Base-by-base conservation (phyloP, 2,329 filamentous ascomycete species). In the Microsporum ferrugineum region DNA sequence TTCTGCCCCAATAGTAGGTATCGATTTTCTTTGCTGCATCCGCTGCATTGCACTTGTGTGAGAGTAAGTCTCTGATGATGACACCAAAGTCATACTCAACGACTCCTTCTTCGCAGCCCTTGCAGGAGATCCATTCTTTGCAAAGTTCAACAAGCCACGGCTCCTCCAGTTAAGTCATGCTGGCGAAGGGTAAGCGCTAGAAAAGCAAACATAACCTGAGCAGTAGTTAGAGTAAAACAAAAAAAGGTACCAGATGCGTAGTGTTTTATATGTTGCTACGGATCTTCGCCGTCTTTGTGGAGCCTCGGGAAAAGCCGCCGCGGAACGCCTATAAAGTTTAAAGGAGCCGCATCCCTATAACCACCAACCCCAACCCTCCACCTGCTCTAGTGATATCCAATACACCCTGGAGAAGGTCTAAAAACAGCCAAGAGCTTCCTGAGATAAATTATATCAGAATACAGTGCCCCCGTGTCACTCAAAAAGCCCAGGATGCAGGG, bases 51-150 rank as follows among this genome's bases (percentile, higher is more conserved):
- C 7, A 8, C 7, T 39, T 12, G 36, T 39, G 5, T 39, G 2
- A 39, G 1, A 39, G 36, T 4, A 39, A 12, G 4, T 12, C 14
- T 31, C 41, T 31, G 10, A 61, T 55, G 29, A 61, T 61, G n/a
- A 34, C 10, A 4, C 39, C 41, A 10, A 61, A 7, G 17, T 59
- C 60, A 36, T 61, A 45, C 33, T 61, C 53, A 47, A 29, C 60
- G 8, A 45, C 14, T 31, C 55, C 60, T 34, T 59, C 29, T 7
- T 61, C 53, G 51, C 51, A 61, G 17, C 17, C 17, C 17, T 23
- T 23, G 38, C 38, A 39, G 23, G 14, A 51, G 6, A 49, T 31
- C 29, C 27, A 61, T 14, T 59, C 23, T 39, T 53, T 23, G n/a
- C 43, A 5, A 56, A 59, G 55, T n/a, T 23, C 8, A 3, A 43